Percentiles rank a stretch among this genome's conserved stretches.
Conservation (phyloP, 495 filamentous ascomycete genomes). For the Penicillium cataractarum region DNA sequence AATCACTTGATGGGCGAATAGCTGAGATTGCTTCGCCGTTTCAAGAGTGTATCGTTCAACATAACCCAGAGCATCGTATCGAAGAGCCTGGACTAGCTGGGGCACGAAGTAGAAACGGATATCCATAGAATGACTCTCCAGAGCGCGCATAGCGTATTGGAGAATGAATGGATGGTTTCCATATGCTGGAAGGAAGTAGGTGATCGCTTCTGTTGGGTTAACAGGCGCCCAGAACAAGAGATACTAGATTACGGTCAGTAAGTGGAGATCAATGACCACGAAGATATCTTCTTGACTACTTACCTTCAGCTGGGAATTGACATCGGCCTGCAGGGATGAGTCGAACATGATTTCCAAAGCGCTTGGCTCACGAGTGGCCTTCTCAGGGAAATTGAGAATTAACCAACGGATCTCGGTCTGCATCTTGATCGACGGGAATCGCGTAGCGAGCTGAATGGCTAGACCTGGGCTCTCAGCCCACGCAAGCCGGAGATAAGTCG, state of each 20-base stretch:
- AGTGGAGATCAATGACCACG: neutral
- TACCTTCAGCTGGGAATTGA: constrained; percentile 84
- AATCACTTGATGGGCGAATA: constrained; percentile 98
- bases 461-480: constrained; percentile 83
- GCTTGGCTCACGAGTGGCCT: constrained; percentile 75
- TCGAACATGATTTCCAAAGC: constrained; percentile 83
- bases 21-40: constrained; percentile 90
- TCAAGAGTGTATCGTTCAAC: constrained; percentile 96
- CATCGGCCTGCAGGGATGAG: constrained; percentile 71
- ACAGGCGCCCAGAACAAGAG: constrained; percentile 93
- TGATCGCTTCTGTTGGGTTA: constrained; percentile 89
- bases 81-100: constrained; percentile 94
- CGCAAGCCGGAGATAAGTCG: constrained; percentile 71
- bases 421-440: constrained; percentile 77
- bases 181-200: constrained; percentile 90
- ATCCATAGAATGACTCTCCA: constrained; percentile 92
- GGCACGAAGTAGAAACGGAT: constrained; percentile 99
- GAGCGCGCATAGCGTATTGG: constrained; percentile 94
- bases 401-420: constrained; percentile 75
- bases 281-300: constrained; percentile 5
- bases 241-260: constrained; percentile 56
- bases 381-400: constrained; percentile 79
- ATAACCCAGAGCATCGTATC: constrained; percentile 92
- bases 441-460: constrained; percentile 76
- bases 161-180: constrained; percentile 93